Base-by-base conservation (phyloP, 1,139 yeast species). In the Williopsis jadinii region DNA sequence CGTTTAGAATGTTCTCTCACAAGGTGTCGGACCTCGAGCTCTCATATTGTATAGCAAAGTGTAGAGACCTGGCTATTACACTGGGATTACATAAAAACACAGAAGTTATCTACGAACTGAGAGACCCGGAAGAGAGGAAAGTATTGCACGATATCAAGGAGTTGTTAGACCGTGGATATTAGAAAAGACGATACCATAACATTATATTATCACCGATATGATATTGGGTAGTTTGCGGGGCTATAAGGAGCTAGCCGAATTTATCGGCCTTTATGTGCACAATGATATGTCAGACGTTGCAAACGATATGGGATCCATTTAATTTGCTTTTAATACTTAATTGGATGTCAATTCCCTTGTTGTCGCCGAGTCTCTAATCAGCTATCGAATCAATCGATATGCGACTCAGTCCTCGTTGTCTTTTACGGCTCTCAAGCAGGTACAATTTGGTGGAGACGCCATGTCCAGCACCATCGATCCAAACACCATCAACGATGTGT, bases 401-500 rank as follows among this genome's bases (percentile, higher is more conserved):
- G 55, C 48, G 49, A 33, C 42, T 34, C 9, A 34, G 48, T 2
- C 14, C 42, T 3, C 28, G 38, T 3, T 32, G 43, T 1, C 34
- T 38, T 12, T 30, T 40, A 5, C 32, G 38, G 14, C 37, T 50
- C 10, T 46, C 44, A 5, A 41, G 43, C 11, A 42, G 38, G 35
- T 51, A 51, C 35, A 44, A 40, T 11, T 48, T 50, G 24, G 15
- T 49, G 1, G 47, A 42, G 9, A 29, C 34, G 1, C 42, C 42
- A 3, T 37, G 47, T 12, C 51, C 54, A 1, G 13, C 34, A 8
- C 55, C 56, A 2, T 12, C 32, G 11, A 34, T 50, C 19, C 34
- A 34, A 8, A 41, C 51, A 2, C 28, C 44, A 3, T 77, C 84
- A 0, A 67, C 62, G 48, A 36, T 35, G 8, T 81, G 90, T 51